A percentile compares a stretch with the other conserved stretches of the same genome.
Evolutionary conservation across 1,284 basidiomycete species (phyloP).

Genomic region (Thelephora terrestris): DNA sequence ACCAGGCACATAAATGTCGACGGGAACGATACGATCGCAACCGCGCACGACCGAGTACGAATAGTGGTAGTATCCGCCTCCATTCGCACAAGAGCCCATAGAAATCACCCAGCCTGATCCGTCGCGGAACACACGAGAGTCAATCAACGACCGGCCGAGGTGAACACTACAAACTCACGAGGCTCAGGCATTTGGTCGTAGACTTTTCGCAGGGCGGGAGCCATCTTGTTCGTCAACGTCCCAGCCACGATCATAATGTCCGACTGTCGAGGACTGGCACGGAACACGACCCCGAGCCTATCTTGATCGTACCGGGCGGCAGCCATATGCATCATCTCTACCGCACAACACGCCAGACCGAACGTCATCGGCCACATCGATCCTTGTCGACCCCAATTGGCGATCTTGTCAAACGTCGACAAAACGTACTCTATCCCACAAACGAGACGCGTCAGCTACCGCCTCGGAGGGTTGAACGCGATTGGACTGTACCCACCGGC

Average conservation of each 20-base stretch:
- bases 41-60: constrained; percentile 98
- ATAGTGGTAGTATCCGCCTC: constrained; percentile 97
- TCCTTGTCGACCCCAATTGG: constrained; percentile 96
- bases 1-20: constrained; percentile 95
- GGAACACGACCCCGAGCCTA: constrained; percentile 94
- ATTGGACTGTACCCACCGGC: constrained; percentile 51
- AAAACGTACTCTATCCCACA: constrained; percentile 81
- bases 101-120: constrained; percentile 89
- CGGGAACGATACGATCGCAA: constrained; percentile 98
- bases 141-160: too few relatives aligned
- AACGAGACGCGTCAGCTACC: not conserved
- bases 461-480: not conserved
- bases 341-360: constrained; percentile 95
- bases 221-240: constrained; percentile 99
- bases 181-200: constrained; percentile 98
- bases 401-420: constrained; percentile 92
- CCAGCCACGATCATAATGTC: constrained; percentile 99
- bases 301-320: constrained; percentile 99
- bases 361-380: constrained; percentile 99
- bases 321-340: constrained; percentile 99
- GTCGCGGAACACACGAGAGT: constrained; percentile 5
- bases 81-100: constrained; percentile 99
- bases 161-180: constrained; percentile 33
- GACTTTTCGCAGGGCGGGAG: constrained; percentile 89
- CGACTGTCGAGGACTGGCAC: constrained; percentile 94